These are phyloP conservation scores for Naganishia vaughanmartiniae DNA, from an alignment of 768 basidiomycete genomes.

Conservation along the genomic window DNA sequence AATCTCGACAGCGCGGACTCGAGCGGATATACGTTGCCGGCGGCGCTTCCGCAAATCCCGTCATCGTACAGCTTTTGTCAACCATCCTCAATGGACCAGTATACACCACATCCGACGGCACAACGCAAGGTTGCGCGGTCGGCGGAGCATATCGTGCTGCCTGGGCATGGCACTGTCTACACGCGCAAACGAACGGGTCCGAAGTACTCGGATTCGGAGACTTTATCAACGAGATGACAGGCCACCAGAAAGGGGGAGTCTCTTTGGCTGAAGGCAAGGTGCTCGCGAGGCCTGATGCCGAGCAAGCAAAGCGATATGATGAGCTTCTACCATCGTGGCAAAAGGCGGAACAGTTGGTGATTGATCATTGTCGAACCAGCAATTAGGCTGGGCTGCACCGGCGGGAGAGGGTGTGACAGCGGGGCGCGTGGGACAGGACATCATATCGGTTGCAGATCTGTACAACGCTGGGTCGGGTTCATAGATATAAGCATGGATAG, in stretches of 20 bases:
- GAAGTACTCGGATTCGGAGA: conserved; percentile 19
- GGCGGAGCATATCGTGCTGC: conserved; percentile 31
- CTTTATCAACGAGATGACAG: conserved; percentile 14
- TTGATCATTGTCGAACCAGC: conserved; percentile 20
- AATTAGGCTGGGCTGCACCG: not conserved
- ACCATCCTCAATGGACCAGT: conserved; percentile 76
- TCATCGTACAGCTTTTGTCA: conserved; percentile 71
- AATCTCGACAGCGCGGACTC: conserved; percentile 20
- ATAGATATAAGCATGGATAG: too few species aligned
- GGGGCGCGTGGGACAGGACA: too few species aligned
- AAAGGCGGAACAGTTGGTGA: conserved; percentile 27
- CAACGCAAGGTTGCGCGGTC: conserved; percentile 28
- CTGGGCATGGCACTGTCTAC: conserved; percentile 24
- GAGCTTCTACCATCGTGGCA: conserved; percentile 28
- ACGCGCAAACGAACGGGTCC: not conserved
- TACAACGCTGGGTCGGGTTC: not conserved
- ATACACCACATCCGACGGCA: conserved; percentile 52
- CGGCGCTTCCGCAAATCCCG: conserved; percentile 70
- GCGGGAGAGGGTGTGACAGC: not conserved
- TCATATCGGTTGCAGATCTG: not conserved
- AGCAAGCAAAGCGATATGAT: conserved; percentile 25
- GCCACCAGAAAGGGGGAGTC: not conserved
- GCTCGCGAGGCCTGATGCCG: conserved; percentile 23
- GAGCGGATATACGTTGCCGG: conserved; percentile 70
- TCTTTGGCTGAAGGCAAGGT: conserved; percentile 20